These are phyloP conservation scores for Capsicum chinense DNA, from an alignment of 257 asterid species.

Conservation along the genomic window DNA sequence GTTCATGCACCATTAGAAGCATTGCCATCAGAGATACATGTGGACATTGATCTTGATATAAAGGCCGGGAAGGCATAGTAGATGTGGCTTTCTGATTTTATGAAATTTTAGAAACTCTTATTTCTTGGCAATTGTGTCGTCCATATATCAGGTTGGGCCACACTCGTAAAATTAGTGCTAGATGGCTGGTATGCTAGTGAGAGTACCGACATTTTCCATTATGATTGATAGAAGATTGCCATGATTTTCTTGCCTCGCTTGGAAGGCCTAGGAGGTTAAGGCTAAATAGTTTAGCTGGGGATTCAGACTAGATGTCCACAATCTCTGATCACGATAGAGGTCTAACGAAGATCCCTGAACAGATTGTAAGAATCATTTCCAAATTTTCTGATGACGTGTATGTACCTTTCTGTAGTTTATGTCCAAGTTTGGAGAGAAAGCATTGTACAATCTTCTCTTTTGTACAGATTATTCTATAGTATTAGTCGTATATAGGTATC, in stretches of 20 bases:
- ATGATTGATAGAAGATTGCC: background rate
- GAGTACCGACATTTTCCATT: background rate
- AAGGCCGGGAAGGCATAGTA: background rate
- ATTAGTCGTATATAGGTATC: background rate
- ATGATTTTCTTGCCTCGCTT: background rate
- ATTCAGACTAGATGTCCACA: background rate
- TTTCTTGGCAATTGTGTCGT: background rate
- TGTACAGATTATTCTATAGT: constrained; percentile 13
- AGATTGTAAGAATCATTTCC: constrained; percentile 2
- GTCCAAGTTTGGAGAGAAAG: constrained; percentile 7
- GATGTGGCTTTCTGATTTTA: constrained; percentile 6
- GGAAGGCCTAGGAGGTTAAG: background rate
- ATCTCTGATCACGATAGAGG: background rate
- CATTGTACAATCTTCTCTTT: constrained; percentile 1
- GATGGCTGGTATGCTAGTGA: constrained; percentile 12
- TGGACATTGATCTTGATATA: background rate
- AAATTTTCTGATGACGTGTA: background rate
- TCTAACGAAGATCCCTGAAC: background rate
- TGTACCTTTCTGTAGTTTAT: background rate
- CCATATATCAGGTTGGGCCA: background rate
- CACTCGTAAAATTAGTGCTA: background rate
- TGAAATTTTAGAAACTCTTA: background rate
- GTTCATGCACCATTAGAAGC: constrained; percentile 18
- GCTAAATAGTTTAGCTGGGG: background rate
- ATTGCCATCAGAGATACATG: background rate